Evolutionary conservation across 2,329 filamentous ascomycete species (phyloP).

Genomic region (Ceratocystis alfenasii): DNA sequence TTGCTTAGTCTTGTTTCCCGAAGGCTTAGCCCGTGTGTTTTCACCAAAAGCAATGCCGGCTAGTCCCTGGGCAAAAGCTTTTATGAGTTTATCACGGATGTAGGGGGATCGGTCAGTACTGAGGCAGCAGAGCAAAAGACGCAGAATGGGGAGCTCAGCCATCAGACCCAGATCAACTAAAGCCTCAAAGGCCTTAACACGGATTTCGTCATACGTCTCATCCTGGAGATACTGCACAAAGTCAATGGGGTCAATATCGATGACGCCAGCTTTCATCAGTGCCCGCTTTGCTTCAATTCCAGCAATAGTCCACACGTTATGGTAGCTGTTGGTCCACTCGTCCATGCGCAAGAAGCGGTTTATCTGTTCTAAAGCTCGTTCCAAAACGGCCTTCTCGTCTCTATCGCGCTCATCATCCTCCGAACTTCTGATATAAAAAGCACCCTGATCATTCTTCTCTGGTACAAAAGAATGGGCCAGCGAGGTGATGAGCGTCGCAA

Average conservation of each 20-base stretch:
- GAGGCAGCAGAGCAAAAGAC: constrained; percentile 45
- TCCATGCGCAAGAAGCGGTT: constrained; percentile 56
- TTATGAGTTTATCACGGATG: constrained; percentile 48
- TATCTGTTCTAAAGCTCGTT: constrained; percentile 48
- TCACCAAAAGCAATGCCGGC: constrained; percentile 55
- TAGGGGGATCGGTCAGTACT: constrained; percentile 53
- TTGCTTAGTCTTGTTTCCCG: constrained; percentile 3
- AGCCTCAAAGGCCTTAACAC: constrained; percentile 54
- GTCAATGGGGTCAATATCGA: constrained; percentile 41
- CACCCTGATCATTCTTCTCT: constrained; percentile 31
- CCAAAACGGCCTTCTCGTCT: constrained; percentile 39
- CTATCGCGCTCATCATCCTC: constrained; percentile 35
- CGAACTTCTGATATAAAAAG: constrained; percentile 11
- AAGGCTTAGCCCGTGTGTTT: constrained; percentile 19
- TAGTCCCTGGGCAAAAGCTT: constrained; percentile 46
- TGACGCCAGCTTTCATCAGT: constrained; percentile 53
- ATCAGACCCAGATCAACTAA: constrained; percentile 52
- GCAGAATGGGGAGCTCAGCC: constrained; percentile 42
- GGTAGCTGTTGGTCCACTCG: constrained; percentile 56
- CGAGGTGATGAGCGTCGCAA: constrained; percentile 62
- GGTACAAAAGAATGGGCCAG: constrained; percentile 48
- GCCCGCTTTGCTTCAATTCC: constrained; percentile 49
- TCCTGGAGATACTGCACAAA: constrained; percentile 56
- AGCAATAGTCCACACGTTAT: constrained; percentile 54
- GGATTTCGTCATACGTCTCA: constrained; percentile 49